phyloP scores from a whole-genome alignment of 768 basidiomycete species.

The Termitomyces sp. region DNA sequence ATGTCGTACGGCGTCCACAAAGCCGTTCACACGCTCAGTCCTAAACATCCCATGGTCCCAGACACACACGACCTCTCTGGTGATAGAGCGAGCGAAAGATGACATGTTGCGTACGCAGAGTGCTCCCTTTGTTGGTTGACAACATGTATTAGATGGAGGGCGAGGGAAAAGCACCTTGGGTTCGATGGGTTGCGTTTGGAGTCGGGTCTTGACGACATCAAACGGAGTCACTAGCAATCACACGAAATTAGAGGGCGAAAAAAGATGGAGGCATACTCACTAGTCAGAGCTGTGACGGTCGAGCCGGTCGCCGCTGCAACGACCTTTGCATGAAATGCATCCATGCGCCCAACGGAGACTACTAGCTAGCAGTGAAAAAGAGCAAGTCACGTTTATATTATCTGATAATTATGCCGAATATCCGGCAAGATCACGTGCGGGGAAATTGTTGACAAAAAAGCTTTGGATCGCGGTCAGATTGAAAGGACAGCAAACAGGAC shows the following conservation, averaged over 20 bases:
- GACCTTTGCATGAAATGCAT: conserved; percentile 73
- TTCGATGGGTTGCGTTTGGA: conserved; percentile 83
- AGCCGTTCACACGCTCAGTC: conserved; percentile 74
- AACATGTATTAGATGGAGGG: conserved; percentile 55
- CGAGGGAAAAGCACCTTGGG: conserved; percentile 45
- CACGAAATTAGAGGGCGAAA: neutral
- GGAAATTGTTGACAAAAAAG: conserved; percentile 14
- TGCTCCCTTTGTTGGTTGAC: conserved; percentile 53
- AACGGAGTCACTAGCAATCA: conserved; percentile 90
- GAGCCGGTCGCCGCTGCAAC: conserved; percentile 77
- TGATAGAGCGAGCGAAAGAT: conserved; percentile 53
- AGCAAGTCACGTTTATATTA: conserved; percentile 14
- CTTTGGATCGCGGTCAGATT: conserved; percentile 1
- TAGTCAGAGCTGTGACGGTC: conserved; percentile 77
- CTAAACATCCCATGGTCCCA: conserved; percentile 71
- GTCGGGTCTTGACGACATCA: conserved; percentile 93
- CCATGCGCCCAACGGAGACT: conserved; percentile 36
- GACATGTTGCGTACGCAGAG: conserved; percentile 75
- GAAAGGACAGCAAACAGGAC: conserved; percentile 3
- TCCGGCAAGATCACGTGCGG: conserved; percentile 13
- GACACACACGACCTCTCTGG: conserved; percentile 66
- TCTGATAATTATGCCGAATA: conserved; percentile 24
- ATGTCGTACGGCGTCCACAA: conserved; percentile 76
- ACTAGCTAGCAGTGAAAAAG: neutral
- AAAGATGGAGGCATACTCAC: conserved; percentile 33